phyloP scores from a whole-genome alignment of 305 asterid species.

The Caryopteris hybrid region DNA sequence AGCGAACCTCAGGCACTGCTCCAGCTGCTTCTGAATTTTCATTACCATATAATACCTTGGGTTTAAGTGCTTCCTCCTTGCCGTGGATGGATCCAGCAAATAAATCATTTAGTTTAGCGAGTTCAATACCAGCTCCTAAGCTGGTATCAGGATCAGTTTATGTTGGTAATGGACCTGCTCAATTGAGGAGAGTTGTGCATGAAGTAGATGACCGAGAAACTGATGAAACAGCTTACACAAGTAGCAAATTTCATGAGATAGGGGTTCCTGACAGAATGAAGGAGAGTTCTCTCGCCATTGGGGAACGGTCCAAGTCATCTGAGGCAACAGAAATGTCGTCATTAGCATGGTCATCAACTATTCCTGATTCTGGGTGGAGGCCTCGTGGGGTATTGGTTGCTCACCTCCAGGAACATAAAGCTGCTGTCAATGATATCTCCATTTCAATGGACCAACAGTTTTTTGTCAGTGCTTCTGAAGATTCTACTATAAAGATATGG shows the following conservation, averaged over 20 bases:
- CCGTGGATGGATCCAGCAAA: slow-evolving; percentile 91
- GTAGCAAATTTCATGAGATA: slow-evolving; percentile 63
- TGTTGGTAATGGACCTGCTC: slow-evolving; percentile 69
- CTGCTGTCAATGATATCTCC: slow-evolving; percentile 93
- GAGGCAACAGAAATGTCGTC: slow-evolving; percentile 67
- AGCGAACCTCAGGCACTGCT: slow-evolving; percentile 40
- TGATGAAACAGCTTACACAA: slow-evolving; percentile 57
- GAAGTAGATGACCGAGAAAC: slow-evolving; percentile 87
- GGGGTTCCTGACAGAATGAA: slow-evolving; percentile 56
- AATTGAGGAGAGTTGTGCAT: slow-evolving; percentile 91
- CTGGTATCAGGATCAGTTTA: slow-evolving; percentile 75
- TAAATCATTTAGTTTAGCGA: slow-evolving; percentile 78
- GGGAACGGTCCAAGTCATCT: slow-evolving; percentile 42
- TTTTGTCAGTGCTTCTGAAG: slow-evolving; percentile 97
- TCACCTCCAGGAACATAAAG: slow-evolving; percentile 92
- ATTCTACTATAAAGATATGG: slow-evolving; percentile 97
- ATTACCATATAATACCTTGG: slow-evolving; percentile 52
- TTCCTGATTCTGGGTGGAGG: slow-evolving; percentile 99
- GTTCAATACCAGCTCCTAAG: slow-evolving; percentile 78
- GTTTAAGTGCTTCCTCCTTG: slow-evolving; percentile 83
- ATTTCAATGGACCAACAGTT: slow-evolving; percentile 89
- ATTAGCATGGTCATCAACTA: slow-evolving; percentile 58
- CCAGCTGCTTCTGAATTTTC: slow-evolving; percentile 63
- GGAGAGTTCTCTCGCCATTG: slow-evolving; percentile 51
- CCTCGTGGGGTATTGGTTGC: slow-evolving; percentile 99